Conservation (phyloP, 148 eudicot genomes). For the Silene latifolia region DNA sequence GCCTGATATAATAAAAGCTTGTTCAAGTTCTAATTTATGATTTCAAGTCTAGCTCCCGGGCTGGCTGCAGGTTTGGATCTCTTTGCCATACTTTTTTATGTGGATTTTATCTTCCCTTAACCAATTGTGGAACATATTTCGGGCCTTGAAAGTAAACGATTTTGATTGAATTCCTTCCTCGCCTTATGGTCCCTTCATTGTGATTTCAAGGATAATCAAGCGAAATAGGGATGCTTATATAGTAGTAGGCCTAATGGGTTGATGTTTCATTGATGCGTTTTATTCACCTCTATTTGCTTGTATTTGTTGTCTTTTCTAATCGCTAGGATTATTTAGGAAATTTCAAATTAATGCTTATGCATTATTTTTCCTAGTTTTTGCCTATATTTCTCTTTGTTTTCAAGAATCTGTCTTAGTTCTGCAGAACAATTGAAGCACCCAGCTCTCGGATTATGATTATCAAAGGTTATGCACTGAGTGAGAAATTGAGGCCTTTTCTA, state of each 20-base stretch:
- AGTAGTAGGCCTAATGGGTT: not conserved
- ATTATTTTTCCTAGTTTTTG: not conserved
- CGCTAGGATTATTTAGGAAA: not conserved
- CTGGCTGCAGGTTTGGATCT: constrained; percentile 69
- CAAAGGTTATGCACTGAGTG: constrained; percentile 98
- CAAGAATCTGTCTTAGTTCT: constrained; percentile 2
- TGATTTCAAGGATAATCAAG: not conserved
- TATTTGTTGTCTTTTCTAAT: not conserved
- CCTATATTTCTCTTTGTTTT: not conserved
- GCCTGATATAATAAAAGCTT: constrained; percentile 64
- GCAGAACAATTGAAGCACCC: constrained; percentile 86
- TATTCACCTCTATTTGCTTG: not conserved
- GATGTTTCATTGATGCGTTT: not conserved
- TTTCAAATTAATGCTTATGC: not conserved
- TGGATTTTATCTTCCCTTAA: not conserved
- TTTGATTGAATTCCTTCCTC: not conserved
- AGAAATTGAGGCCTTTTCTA: constrained; percentile 73
- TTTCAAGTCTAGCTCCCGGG: constrained; percentile 83
- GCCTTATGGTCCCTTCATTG: not conserved
- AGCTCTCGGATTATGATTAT: constrained; percentile 77
- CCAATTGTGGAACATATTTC: not conserved
- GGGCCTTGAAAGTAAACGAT: not conserved
- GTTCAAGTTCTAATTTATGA: constrained; percentile 91
- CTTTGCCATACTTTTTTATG: not conserved
- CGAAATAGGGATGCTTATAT: not conserved